Evolutionary conservation across 139 green algal species (phyloP).

Genomic region (Zygnema cylindricum): DNA sequence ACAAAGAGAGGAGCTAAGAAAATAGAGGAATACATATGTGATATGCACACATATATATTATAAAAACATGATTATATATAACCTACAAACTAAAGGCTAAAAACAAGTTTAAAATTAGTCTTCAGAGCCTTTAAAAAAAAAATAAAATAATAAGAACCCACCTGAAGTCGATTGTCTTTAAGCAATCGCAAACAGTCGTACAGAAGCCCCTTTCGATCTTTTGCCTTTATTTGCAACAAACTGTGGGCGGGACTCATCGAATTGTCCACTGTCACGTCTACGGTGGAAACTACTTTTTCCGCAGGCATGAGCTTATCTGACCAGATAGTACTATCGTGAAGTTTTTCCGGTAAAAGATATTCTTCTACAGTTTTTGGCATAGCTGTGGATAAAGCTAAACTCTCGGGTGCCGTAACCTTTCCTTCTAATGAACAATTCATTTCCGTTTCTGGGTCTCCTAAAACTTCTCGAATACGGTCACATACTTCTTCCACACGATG

Average conservation of each 20-base stretch:
- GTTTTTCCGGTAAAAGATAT: slow-evolving; percentile 1
- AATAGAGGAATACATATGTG: too few relatives aligned
- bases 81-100: too few relatives aligned
- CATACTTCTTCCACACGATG: slow-evolving; percentile 43
- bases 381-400: neutral
- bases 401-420: neutral
- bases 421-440: neutral
- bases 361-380: slow-evolving; percentile 19
- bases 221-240: slow-evolving; percentile 63
- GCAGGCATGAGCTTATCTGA: neutral
- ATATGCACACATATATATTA: too few relatives aligned
- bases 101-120: too few relatives aligned
- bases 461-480: slow-evolving; percentile 28
- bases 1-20: too few relatives aligned
- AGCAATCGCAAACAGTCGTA: slow-evolving; percentile 79
- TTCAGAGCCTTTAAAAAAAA: too few relatives aligned
- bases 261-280: slow-evolving; percentile 73
- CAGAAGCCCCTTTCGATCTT: slow-evolving; percentile 81
- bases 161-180: slow-evolving; percentile 75
- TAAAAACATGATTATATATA: too few relatives aligned
- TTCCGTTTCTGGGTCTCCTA: slow-evolving; percentile 31
- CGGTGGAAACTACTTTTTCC: neutral
- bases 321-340: slow-evolving; percentile 16
- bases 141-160: too few relatives aligned
- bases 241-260: slow-evolving; percentile 68